Base-by-base conservation (phyloP, 805 yeast genomes). In the Suhomyces sp. region DNA sequence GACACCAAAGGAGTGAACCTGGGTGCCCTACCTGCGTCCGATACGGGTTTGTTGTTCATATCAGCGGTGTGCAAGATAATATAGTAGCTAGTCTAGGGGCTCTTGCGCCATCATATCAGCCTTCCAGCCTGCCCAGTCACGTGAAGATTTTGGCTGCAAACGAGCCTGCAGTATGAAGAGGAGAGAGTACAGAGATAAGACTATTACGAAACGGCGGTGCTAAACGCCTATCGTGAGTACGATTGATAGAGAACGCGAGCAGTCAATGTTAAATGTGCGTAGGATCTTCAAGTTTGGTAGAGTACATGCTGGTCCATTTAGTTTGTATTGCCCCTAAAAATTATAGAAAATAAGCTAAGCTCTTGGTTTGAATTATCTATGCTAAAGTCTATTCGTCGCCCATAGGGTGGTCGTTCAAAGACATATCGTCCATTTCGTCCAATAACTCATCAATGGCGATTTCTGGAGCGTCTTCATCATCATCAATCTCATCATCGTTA, bases 401-500 rank as follows among this genome's bases (percentile, higher is more conserved):
- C 64, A 64, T 61, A 21, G 58, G 61, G 10, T 63, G 61, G 57
- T 82, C 89, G 40, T 86, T 91, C 67, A 92, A 77, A 25, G 89
- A 89, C 96, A 92, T 86, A 53, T 88, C 97, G 61, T 91, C 97
- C 62, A 94, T 78, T 67, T 94, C 99, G 62, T 94, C 98, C 72
- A 94, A 78, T 61, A 94, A 79, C 73, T 94, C 98, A 64, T 92
- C 97, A 52, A 94, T 83, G 54, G 85, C 90, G 60, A 94, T 88
- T 59, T 81, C 86, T 46, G 98, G 97, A 31, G 90, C 94, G 62
- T 87, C 94, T 48, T 83, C 91, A 51, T 86, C 94, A 24, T 82
- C 89, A 8, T 69, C 75, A 4, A 44, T 53, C n/a, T 62, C 65
- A 9, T 59, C 66, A 24, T 77, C 81, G 46, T 76, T 81, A 27